phyloP scores from a whole-genome alignment of 202 grass and related monocot genomes.

The Eragrostis tef region DNA sequence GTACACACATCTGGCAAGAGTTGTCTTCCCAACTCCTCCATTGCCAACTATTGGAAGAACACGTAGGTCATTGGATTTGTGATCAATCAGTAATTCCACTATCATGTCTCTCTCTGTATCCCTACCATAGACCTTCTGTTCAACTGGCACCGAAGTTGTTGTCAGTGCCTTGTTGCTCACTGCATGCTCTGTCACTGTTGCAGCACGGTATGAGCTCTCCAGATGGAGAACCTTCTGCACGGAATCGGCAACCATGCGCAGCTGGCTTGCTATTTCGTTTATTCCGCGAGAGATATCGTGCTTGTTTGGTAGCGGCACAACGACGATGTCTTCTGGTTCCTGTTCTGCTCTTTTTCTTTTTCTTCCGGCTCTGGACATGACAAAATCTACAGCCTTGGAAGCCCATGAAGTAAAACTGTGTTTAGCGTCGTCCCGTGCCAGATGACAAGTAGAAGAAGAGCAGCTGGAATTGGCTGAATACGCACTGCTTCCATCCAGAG shows the following conservation, averaged over 20 bases:
- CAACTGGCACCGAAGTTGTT: constrained; percentile 29
- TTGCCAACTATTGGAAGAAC: constrained; percentile 41
- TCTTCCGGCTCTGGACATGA: neutral
- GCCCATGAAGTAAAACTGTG: no score
- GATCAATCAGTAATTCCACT: neutral
- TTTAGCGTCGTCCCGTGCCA: neutral
- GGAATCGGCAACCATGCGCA: neutral
- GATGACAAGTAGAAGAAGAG: neutral
- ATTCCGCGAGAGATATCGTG: constrained; percentile 19
- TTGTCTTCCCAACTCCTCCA: constrained; percentile 46
- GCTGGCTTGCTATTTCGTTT: neutral
- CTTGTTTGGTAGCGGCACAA: no score
- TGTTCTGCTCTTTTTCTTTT: constrained; percentile 14
- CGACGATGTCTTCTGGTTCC: no score
- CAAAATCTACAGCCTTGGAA: neutral
- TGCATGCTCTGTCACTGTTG: no score
- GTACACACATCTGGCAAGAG: constrained; percentile 42
- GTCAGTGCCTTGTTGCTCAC: neutral
- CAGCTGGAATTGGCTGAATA: neutral
- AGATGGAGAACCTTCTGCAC: neutral
- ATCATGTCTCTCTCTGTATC: constrained; percentile 28
- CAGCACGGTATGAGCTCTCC: neutral
- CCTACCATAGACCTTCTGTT: constrained; percentile 34
- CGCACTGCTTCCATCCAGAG: neutral
- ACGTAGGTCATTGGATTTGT: neutral